phyloP scores from a whole-genome alignment of 1,139 yeast species.

The Debaryomycetaceae sp. region DNA sequence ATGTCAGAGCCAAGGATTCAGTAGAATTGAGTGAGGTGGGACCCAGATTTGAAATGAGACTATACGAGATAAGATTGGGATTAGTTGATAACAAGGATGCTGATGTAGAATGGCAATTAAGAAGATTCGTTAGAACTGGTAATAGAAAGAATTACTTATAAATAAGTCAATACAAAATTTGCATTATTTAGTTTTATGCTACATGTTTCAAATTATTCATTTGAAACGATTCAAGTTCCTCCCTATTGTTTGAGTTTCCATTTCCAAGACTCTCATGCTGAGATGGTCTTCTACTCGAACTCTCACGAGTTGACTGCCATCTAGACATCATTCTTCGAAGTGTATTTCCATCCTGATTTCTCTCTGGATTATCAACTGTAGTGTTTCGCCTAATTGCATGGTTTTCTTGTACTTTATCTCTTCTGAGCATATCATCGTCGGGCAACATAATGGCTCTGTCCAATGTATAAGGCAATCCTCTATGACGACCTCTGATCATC shows the following conservation, averaged over 20 bases:
- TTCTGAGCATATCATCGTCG: constrained; percentile 59
- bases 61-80: constrained; percentile 84
- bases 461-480: constrained; percentile 91
- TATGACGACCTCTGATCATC: constrained; percentile 93
- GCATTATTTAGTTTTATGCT: not conserved
- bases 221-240: not conserved
- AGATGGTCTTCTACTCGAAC: constrained; percentile 4
- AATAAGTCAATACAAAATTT: not conserved
- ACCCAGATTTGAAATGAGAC: constrained; percentile 96
- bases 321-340: constrained; percentile 6
- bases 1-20: constrained; percentile 80
- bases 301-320: constrained; percentile 5
- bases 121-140: constrained; percentile 92
- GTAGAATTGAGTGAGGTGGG: constrained; percentile 96
- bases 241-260: not conserved
- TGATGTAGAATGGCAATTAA: constrained; percentile 95
- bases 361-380: constrained; percentile 21
- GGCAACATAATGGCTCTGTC: constrained; percentile 95
- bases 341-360: constrained; percentile 1
- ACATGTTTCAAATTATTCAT: not conserved
- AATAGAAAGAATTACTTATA: constrained; percentile 83
- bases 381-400: constrained; percentile 43
- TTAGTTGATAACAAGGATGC: constrained; percentile 94
- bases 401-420: constrained; percentile 66
- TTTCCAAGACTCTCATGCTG: not conserved